Percentiles rank a stretch among this genome's conserved stretches.
phyloP scores from a whole-genome alignment of 2,329 filamentous ascomycete genomes.

The Colletotrichum orbiculare region DNA sequence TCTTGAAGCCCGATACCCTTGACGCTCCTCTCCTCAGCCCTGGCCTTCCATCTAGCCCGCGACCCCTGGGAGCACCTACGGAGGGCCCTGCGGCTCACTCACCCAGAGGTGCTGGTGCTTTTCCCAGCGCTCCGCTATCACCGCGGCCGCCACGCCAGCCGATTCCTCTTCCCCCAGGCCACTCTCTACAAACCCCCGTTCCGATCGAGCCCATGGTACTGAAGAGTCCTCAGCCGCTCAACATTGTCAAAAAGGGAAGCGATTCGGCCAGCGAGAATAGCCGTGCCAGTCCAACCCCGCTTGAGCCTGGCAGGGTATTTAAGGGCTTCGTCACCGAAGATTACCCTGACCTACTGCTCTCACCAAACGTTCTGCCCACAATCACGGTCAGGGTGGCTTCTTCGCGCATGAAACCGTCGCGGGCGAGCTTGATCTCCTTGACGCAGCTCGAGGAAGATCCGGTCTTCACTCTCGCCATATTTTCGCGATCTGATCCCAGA shows the following conservation, averaged over 20 bases:
- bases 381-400: slow-evolving; percentile 90
- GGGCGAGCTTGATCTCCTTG: slow-evolving; percentile 83
- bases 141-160: slow-evolving; percentile 80
- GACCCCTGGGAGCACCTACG: slow-evolving; percentile 54
- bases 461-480: slow-evolving; percentile 90
- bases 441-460: slow-evolving; percentile 90
- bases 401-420: slow-evolving; percentile 92
- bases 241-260: slow-evolving; percentile 49
- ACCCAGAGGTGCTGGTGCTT: slow-evolving; percentile 60
- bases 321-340: slow-evolving; percentile 85
- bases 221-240: slow-evolving; percentile 54
- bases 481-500: slow-evolving; percentile 77
- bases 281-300: slow-evolving; percentile 48
- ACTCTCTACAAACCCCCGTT: slow-evolving; percentile 69
- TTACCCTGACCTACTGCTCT: slow-evolving; percentile 85
- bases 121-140: slow-evolving; percentile 69
- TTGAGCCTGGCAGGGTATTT: slow-evolving; percentile 69
- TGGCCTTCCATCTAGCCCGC: slow-evolving; percentile 69
- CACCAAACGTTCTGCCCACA: slow-evolving; percentile 88
- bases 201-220: slow-evolving; percentile 46
- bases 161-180: slow-evolving; percentile 77
- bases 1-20: slow-evolving; percentile 54
- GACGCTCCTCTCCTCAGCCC: slow-evolving; percentile 65
- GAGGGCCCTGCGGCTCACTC: slow-evolving; percentile 61
- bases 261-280: slow-evolving; percentile 45